A percentile compares a stretch with the other conserved stretches of the same genome.
Conservation (phyloP, 345 rosid genomes). For the Mangifera indica region DNA sequence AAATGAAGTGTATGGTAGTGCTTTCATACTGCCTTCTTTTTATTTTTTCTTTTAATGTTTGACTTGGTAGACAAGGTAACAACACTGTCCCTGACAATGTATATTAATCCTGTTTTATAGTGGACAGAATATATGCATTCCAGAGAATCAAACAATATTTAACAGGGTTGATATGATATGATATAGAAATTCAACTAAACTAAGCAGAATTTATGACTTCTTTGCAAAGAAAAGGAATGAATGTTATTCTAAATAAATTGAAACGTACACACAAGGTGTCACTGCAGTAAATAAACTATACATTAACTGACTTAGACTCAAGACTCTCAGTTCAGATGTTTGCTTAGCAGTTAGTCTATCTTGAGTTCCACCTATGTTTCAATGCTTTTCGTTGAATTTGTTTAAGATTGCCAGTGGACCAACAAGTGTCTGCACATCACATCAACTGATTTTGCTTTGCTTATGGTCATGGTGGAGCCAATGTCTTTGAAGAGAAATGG, state of each 20-base stretch:
- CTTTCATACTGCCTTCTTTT: neutral
- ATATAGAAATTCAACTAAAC: neutral
- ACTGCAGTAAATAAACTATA: neutral
- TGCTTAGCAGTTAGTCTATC: neutral
- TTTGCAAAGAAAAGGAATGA: neutral
- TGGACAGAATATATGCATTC: neutral
- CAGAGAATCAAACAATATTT: neutral
- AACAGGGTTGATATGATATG: too few species aligned
- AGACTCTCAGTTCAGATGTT: neutral
- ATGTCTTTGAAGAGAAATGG: conserved; percentile 8
- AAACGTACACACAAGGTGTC: neutral
- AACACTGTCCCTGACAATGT: neutral
- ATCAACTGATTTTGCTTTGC: conserved; percentile 18
- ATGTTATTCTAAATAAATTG: neutral
- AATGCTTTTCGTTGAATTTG: neutral
- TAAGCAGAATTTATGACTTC: neutral
- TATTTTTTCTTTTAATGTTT: neutral
- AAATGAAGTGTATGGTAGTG: conserved; percentile 21
- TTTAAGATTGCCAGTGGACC: conserved; percentile 3
- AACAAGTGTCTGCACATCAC: conserved; percentile 15
- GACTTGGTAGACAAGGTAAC: conserved; percentile 9
- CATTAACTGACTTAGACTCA: neutral
- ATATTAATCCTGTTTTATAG: neutral
- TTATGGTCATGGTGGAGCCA: conserved; percentile 24
- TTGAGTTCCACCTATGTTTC: neutral